Evolutionary conservation across 495 filamentous ascomycete species (phyloP).

Genomic region (Mycothermus thermophilus): DNA sequence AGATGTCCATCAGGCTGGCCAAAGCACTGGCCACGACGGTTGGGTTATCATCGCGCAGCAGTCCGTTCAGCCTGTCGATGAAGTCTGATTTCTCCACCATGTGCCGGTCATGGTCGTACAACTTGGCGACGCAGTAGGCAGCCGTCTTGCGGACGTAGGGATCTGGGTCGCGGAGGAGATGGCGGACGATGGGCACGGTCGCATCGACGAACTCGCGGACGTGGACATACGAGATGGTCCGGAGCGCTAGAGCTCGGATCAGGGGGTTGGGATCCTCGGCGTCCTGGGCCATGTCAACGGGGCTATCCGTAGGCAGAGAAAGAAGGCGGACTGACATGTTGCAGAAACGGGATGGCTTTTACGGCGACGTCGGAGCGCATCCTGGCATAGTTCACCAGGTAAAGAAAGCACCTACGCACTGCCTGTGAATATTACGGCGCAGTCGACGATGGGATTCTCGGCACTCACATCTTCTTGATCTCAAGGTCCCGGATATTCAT

Average conservation of each 20-base stretch:
- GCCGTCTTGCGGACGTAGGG: conserved; percentile 98
- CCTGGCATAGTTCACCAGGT: conserved; percentile 89
- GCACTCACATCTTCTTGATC: conserved; percentile 95
- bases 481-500: conserved; percentile 90
- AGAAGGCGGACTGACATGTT: conserved; percentile 45
- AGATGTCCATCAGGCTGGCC: conserved; percentile 91
- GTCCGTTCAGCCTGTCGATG: conserved; percentile 79
- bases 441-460: too few species aligned
- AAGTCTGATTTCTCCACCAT: conserved; percentile 83
- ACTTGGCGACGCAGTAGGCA: conserved; percentile 89
- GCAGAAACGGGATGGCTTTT: conserved; percentile 77
- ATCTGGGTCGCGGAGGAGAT: conserved; percentile 72
- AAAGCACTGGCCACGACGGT: conserved; percentile 93
- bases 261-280: conserved; percentile 90
- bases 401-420: conserved; percentile 77
- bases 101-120: conserved; percentile 89
- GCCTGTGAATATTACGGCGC: neutral
- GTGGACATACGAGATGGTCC: conserved; percentile 95
- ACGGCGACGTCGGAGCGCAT: conserved; percentile 90
- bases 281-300: conserved; percentile 42
- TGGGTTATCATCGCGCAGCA: conserved; percentile 90
- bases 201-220: conserved; percentile 92
- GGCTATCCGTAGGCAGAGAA: neutral
- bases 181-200: conserved; percentile 70
- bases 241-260: conserved; percentile 80